Evolutionary conservation across 2,329 filamentous ascomycete genomes (phyloP).

Genomic region (Stagonosporopsis cucurbitacearum): DNA sequence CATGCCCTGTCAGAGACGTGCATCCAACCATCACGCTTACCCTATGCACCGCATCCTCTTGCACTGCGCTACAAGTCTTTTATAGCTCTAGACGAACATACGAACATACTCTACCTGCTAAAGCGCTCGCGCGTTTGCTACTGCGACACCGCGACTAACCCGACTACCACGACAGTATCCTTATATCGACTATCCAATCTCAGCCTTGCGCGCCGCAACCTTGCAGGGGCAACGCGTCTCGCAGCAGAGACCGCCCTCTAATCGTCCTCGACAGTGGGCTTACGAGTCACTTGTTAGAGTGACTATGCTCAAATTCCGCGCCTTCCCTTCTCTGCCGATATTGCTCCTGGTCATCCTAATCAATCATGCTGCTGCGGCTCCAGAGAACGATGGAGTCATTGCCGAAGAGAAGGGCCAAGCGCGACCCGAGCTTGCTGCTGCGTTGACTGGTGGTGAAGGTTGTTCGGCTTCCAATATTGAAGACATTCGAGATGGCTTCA

Average conservation of each 20-base stretch:
- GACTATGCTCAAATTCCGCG: constrained; percentile 32
- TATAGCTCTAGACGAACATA: constrained; percentile 1
- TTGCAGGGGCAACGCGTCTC: constrained; percentile 4
- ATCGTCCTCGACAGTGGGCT: background rate
- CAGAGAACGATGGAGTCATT: constrained; percentile 33
- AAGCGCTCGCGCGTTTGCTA: background rate
- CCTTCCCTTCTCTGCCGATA: constrained; percentile 31
- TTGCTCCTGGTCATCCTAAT: constrained; percentile 30
- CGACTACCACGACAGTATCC: constrained; percentile 1
- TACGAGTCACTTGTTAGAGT: constrained; percentile 4
- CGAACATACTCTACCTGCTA: background rate
- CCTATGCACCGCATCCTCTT: constrained; percentile 6
- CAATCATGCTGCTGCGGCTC: constrained; percentile 30
- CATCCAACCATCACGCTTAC: constrained; percentile 10
- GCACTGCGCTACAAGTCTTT: background rate
- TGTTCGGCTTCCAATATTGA: constrained; percentile 36
- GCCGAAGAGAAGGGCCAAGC: constrained; percentile 27
- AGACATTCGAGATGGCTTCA: constrained; percentile 39
- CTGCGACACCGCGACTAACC: constrained; percentile 1
- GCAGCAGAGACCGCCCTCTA: background rate
- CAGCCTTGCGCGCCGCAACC: background rate
- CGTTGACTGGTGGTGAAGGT: constrained; percentile 41
- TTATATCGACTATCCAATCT: background rate
- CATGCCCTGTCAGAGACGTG: constrained; percentile 13
- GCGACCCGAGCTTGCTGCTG: constrained; percentile 28